A percentile compares a stretch with the other conserved stretches of the same genome.
phyloP scores from a whole-genome alignment of 1,284 basidiomycete species.

The Cystobasidium sp. region DNA sequence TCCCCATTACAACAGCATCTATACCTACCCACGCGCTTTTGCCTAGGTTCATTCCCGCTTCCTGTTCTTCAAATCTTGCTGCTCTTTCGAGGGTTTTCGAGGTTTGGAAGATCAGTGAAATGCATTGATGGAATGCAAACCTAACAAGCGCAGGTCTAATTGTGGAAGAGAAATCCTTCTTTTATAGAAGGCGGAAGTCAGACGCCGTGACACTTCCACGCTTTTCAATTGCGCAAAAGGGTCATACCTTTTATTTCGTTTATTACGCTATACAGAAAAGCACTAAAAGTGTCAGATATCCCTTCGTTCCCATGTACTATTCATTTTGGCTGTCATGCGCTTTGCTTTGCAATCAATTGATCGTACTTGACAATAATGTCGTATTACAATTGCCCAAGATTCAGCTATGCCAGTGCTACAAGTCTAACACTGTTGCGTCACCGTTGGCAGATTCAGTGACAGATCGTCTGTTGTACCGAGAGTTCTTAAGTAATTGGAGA shows the following conservation, averaged over 20 bases:
- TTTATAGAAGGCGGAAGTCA: slow-evolving; percentile 29
- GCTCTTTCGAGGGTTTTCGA: too few species aligned
- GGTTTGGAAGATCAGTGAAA: neutral
- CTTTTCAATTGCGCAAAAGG: slow-evolving; percentile 33
- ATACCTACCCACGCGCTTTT: slow-evolving; percentile 25
- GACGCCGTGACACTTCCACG: slow-evolving; percentile 35
- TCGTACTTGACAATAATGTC: too few species aligned
- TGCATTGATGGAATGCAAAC: slow-evolving; percentile 11
- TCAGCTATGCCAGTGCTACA: too few species aligned
- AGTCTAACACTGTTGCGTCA: too few species aligned
- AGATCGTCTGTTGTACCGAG: too few species aligned
- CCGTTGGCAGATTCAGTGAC: too few species aligned
- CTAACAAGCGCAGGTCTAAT: slow-evolving; percentile 33
- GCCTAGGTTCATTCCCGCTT: slow-evolving; percentile 21
- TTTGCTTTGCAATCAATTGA: neutral
- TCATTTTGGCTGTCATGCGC: neutral
- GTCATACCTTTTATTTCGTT: neutral
- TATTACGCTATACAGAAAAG: slow-evolving; percentile 28
- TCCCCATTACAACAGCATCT: neutral
- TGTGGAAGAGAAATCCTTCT: slow-evolving; percentile 31
- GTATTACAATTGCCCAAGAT: too few species aligned
- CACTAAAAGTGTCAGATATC: slow-evolving; percentile 32
- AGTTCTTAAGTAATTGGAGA: too few species aligned
- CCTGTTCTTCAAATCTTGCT: neutral
- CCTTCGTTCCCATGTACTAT: neutral